Base-by-base conservation (phyloP, 164 flowering plant species). In the Nymphaea colorata region DNA sequence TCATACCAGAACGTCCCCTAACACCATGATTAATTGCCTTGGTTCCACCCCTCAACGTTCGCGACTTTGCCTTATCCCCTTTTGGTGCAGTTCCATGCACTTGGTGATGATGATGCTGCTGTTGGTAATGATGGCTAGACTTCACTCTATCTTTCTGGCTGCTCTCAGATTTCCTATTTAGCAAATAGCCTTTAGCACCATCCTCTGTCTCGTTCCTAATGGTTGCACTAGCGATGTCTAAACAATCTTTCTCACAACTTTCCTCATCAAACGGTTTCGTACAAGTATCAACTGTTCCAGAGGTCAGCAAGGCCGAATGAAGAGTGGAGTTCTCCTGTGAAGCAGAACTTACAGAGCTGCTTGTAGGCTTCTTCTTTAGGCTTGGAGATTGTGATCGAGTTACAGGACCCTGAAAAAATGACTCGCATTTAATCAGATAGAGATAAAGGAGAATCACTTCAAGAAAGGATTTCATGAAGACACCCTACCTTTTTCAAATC, bases 401-500 rank as follows among this genome's bases (percentile, higher is more conserved):
- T 7, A 42, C 5, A 14, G 42, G 43, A 57, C 45, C 67, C 72
- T 70, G 67, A 3, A 53, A 70, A 51, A 51, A 51, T 51, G 14
- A 10, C 0, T 51, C 57, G 0, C 57, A 51, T 51, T 25, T 25
- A 25, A 25, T 25, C 36, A 25, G 36, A 51, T 51, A 51, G 57
- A 51, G 57, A 5, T 51, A 51, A 51, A 8, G 57, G 14, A 8
- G 57, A 8, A 51, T 51, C 57, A 25, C 15, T 15, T 8, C 57
- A 51, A 15, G 14, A 51, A 51, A 51, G 14, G 14, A 51, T 51
- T 61, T 61, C n/a, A 61, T 8, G 6, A 10, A 17, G 10, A 36
- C 69, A 69, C 55, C 18, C 41, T 74, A 90, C 96, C 91, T 83
- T 84, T 71, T 72, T 82, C 36, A 62, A 74, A 70, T 69, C 72